These are phyloP conservation scores for Solanum gandarillasii DNA, from an alignment of 257 asterid species.

Conservation along the genomic window DNA sequence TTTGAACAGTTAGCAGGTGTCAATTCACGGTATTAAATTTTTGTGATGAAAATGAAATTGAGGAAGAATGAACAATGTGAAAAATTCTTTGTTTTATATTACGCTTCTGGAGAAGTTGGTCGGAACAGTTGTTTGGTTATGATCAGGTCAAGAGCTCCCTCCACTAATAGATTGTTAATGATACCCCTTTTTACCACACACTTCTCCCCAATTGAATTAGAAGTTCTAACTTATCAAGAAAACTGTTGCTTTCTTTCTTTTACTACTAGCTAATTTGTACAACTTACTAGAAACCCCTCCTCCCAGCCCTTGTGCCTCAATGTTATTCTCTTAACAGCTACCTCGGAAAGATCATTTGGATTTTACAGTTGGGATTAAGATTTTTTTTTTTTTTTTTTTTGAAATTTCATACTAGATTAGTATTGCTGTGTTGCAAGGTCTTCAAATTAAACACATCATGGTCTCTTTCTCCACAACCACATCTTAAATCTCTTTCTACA, in stretches of 20 bases:
- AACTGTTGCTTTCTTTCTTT: not conserved
- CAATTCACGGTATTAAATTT: not conserved
- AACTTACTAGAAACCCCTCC: not conserved
- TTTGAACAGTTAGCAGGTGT: not conserved
- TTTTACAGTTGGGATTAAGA: not conserved
- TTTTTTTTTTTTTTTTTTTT: not conserved
- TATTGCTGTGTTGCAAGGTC: not conserved
- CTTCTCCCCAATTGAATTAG: not conserved
- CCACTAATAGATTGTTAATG: not conserved
- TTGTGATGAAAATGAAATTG: not conserved
- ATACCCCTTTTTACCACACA: not conserved
- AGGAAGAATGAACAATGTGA: not conserved
- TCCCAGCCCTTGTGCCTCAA: not conserved
- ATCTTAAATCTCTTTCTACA: not conserved
- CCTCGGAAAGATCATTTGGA: not conserved
- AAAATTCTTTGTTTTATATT: not conserved
- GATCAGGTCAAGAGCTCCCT: conserved; percentile 3
- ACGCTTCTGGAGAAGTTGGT: not conserved
- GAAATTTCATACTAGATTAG: not conserved
- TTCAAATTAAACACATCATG: not conserved
- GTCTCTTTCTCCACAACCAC: not conserved
- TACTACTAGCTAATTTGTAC: not conserved
- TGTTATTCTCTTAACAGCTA: not conserved
- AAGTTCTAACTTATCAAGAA: not conserved
- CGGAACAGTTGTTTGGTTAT: not conserved